phyloP scores from a whole-genome alignment of 1,284 basidiomycete species.

The Calocybe gambosa region DNA sequence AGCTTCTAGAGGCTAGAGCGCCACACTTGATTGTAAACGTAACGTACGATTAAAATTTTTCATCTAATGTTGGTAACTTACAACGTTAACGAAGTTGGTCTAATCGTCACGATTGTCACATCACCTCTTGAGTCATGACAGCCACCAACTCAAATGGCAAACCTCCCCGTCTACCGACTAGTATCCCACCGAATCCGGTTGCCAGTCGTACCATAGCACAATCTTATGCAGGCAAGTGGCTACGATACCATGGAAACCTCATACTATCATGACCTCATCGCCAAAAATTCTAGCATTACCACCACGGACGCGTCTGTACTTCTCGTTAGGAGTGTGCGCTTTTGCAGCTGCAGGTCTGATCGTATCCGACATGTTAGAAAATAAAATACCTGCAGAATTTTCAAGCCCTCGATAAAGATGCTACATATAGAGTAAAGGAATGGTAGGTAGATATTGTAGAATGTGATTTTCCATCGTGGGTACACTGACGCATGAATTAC shows the following conservation, averaged over 20 bases:
- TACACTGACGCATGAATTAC: slow-evolving; percentile 9
- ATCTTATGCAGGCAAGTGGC: slow-evolving; percentile 36
- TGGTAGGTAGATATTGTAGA: slow-evolving; percentile 7
- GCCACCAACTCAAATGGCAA: slow-evolving; percentile 1
- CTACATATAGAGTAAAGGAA: background rate
- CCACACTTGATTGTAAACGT: too few species aligned
- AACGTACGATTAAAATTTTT: too few species aligned
- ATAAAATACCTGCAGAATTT: slow-evolving; percentile 26
- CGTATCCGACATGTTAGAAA: slow-evolving; percentile 53
- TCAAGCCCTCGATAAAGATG: background rate
- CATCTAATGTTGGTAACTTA: too few species aligned
- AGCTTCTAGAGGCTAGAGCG: too few species aligned
- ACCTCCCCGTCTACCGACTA: background rate
- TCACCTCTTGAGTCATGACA: background rate
- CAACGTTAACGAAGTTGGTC: too few species aligned
- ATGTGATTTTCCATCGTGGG: slow-evolving; percentile 1
- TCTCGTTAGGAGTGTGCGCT: slow-evolving; percentile 51
- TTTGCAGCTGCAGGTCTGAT: slow-evolving; percentile 47
- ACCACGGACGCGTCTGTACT: slow-evolving; percentile 48
- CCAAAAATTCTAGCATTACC: slow-evolving; percentile 42
- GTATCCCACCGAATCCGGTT: slow-evolving; percentile 11
- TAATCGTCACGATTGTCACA: background rate
- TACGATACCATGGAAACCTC: background rate
- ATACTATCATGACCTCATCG: slow-evolving; percentile 1
- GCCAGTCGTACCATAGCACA: slow-evolving; percentile 29